Evolutionary conservation across 495 filamentous ascomycete genomes (phyloP), one percentile per base, ranked within the genome.

Genomic region (Penicillium mononematosum): DNA sequence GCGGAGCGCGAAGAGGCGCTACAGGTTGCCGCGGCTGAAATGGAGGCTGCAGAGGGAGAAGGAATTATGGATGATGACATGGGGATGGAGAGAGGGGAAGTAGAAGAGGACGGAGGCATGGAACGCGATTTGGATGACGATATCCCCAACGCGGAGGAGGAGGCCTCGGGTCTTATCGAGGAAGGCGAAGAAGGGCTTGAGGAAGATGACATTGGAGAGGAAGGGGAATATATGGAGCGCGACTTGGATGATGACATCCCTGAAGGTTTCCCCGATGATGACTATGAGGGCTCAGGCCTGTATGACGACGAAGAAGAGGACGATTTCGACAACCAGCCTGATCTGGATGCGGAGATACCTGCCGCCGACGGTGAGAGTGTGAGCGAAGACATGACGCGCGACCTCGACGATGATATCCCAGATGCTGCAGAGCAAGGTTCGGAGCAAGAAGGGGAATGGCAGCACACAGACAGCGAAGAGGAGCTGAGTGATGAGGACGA

Each of bases 391-490:
- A 65, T 68, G 58, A 66, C 22, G 11, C 68, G 65, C 6, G 70
- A 78, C 50, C 52, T 78, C 46, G 75, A 79, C 45, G 72, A 72
- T 50, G 75, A 78, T 50, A 73, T 78, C 22, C 75, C 76, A 22
- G 74, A 75, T 54, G 75, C 75, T 19, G 67, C 58, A 11, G 68
- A 72, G 31, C 54, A 66, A 39, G 72, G 52, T 0, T 66, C 56
- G 8, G 68, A 65, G 17, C 62, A 74, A 47, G 69, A 70, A 46
- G 76, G 70, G n/a, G 74, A 77, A 64, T 80, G 77, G 77, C 77
- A 80, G 58, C 91, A 96, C 63, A 96, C 91, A 20, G 91, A 96
- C 72, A 91, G 89, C 7, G 90, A 93, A 60, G 81, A 79, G n/a
- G 84, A 86, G 54, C 70, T 88, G 20, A 81, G 81, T 31, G 78